Evolutionary conservation across 768 basidiomycete species (phyloP), one percentile per base, ranked within the genome.

Genomic region (Inosperma sp.): DNA sequence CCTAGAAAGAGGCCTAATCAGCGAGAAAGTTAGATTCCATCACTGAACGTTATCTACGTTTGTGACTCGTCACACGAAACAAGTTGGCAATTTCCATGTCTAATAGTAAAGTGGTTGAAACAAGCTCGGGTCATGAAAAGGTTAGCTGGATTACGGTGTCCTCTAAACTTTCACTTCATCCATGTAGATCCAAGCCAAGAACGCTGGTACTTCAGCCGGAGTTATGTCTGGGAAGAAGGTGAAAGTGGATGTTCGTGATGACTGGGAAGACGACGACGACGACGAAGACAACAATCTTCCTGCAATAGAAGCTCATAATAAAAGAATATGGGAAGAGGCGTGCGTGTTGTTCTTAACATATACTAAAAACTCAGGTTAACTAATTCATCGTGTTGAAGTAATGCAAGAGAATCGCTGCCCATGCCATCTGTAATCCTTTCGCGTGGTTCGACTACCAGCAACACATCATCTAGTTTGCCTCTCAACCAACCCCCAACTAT

Each of bases 291-390:
- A 62, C 7, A 68, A 66, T 10, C 36, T 39, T 7, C 47, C 39
- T 17, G 51, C 53, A 5, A 42, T 55, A 1, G 76, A 75, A 34
- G 68, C 70, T 33, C 70, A 65, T 27, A 80, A 75, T 26, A 76
- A 72, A 60, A 73, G 69, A 48, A 70, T 88, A 45, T 88, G 86
- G 86, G 76, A 82, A 52, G 74, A 80, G 57, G 86, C 86, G 86
- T 88, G 62, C 68, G 84, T 73, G 27, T 21, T 53, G 30, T 17
- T 52, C 29, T 14, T 14, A 41, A n/a, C n/a, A n/a, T 35, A 5
- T 27, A 36, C 19, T 30, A 10, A 45, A 33, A 40, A 26, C 57
- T 56, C 40, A 40, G 51, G 26, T 52, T 52, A 44, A 45, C 52
- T 13, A 16, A 23, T 48, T 44, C 43, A 42, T 14, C 37, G 29